phyloP scores from a whole-genome alignment of 331 rosid genomes.

The Quercus phellos region DNA sequence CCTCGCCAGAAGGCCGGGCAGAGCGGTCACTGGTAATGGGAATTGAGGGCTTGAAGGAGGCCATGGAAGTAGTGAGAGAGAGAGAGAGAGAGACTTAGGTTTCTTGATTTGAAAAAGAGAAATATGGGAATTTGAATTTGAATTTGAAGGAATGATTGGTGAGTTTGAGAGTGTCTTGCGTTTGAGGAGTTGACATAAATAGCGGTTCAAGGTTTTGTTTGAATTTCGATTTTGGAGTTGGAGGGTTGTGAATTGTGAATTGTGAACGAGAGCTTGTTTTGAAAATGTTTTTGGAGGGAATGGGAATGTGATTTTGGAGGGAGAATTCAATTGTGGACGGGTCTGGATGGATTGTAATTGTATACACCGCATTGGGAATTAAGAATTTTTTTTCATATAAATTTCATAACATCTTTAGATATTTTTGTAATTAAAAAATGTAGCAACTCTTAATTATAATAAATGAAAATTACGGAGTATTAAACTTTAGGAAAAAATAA shows the following conservation, averaged over 20 bases:
- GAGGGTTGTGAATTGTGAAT: neutral
- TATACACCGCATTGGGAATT: too few relatives aligned
- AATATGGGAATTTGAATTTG: neutral
- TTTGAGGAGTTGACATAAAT: constrained; percentile 14
- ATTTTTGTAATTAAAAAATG: too few relatives aligned
- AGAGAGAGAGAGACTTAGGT: neutral
- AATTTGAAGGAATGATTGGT: neutral
- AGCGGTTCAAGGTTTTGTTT: neutral
- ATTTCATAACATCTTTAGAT: rapidly evolving
- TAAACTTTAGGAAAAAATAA: too few relatives aligned
- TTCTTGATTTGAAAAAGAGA: neutral
- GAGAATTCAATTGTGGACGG: neutral
- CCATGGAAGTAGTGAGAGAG: constrained; percentile 32
- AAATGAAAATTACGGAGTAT: too few relatives aligned
- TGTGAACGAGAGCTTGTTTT: neutral
- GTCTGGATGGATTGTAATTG: too few relatives aligned
- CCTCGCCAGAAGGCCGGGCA: constrained; percentile 49
- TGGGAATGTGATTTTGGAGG: too few relatives aligned
- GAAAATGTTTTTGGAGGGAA: too few relatives aligned
- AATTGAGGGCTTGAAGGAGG: constrained; percentile 32
- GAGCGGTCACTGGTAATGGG: constrained; percentile 9
- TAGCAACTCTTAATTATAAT: too few relatives aligned
- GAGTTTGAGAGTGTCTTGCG: too few relatives aligned
- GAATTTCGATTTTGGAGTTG: neutral
- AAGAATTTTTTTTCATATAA: too few relatives aligned